Evolutionary conservation across 2,329 filamentous ascomycete genomes (phyloP), one percentile per base, ranked within the genome.

Genomic region (Ophiostoma tasmaniense): DNA sequence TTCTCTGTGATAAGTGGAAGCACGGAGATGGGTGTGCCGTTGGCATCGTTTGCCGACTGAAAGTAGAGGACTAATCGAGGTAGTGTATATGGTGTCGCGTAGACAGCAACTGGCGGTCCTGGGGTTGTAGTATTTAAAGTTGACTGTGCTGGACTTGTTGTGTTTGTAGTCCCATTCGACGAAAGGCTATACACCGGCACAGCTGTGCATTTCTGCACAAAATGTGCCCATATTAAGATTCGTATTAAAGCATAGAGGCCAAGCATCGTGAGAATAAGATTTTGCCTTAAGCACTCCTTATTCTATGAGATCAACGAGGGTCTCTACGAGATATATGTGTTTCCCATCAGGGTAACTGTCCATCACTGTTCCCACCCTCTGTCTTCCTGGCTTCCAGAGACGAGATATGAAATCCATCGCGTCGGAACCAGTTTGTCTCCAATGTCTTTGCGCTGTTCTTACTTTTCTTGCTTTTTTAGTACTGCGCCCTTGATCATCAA

Each of bases 11-110:
- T 75, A 68, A 87, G 79, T 0, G 84, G 83, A 2, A 86, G 79
- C 70, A 85, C 78, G 3, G 84, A 85, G 71, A 87, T 81, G 70
- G 81, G 80, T 7, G 78, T 76, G 20, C 70, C 70, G 20, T 37
- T 25, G 7, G 33, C 11, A 55, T 35, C 45, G 42, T 70, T 62
- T 37, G 64, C 64, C 3, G 61, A 59, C 52, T 86, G 84, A 75
- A 83, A 83, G 76, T 85, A 85, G 65, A 81, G 77, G 50, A 85
- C 80, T 37, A 85, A 78, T 22, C 83, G 81, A 67, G 80, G 83
- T 3, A 72, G 69, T 14, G 62, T 66, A 39, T 69, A 69, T 6
- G 50, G 50, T 5, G 22, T 22, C 50, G 50, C 25, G 50, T 25
- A 35, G 61, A 37, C 30, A 22, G 30, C 3, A 22, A 61, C 17